Evolutionary conservation across 345 rosid genomes (phyloP).

Genomic region (Psidium guajava): DNA sequence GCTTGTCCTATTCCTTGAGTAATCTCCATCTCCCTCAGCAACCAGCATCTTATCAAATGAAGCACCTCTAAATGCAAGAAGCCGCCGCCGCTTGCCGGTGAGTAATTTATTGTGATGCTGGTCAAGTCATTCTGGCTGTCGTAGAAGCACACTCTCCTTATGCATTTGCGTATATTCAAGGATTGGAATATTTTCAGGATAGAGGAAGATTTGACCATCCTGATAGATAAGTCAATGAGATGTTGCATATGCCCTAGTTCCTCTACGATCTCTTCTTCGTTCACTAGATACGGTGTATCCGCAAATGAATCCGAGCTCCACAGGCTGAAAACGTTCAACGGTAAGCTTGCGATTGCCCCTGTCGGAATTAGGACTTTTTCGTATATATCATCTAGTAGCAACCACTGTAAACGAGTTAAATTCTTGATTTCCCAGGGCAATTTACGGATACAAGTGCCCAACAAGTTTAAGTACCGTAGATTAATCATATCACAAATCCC

Average conservation of each 20-base stretch:
- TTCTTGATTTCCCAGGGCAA: not conserved
- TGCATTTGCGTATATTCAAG: not conserved
- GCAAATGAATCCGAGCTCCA: accelerated
- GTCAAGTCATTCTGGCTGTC: not conserved
- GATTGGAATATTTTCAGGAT: not conserved
- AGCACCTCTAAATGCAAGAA: not conserved
- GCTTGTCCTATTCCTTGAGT: not conserved
- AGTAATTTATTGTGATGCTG: not conserved
- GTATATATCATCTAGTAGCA: accelerated
- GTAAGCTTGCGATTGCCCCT: not conserved
- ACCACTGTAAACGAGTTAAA: not conserved
- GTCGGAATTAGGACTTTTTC: accelerated
- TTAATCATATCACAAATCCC: not conserved
- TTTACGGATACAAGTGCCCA: accelerated
- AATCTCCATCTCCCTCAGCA: not conserved
- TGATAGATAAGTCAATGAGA: not conserved
- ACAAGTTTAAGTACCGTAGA: no score
- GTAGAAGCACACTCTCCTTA: not conserved
- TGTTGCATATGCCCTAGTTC: not conserved
- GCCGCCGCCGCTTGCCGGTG: accelerated
- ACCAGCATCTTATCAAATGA: accelerated
- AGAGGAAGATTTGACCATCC: accelerated
- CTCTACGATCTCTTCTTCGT: not conserved
- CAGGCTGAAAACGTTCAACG: not conserved
- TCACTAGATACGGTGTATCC: no score